Evolutionary conservation across 768 basidiomycete species (phyloP).

Genomic region (Termitomyces sp.): DNA sequence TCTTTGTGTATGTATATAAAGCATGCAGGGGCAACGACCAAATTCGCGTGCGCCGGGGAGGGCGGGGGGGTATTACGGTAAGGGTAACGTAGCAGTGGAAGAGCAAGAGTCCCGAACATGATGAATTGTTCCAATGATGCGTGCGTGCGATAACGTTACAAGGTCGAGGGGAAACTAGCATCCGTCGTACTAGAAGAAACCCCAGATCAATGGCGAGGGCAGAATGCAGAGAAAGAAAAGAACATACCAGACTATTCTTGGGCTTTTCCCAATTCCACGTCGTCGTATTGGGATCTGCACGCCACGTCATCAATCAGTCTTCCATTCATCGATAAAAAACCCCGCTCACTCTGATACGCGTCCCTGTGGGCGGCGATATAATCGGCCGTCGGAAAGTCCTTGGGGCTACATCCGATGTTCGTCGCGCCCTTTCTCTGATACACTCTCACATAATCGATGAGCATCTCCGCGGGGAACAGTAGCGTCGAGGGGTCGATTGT

Average conservation of each 20-base stretch:
- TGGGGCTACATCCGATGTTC: conserved; percentile 66
- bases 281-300: conserved; percentile 36
- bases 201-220: background rate
- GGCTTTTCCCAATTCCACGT: conserved; percentile 37
- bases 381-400: conserved; percentile 55
- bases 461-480: conserved; percentile 64
- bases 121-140: background rate
- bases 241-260: conserved; percentile 26
- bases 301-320: background rate
- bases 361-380: conserved; percentile 53
- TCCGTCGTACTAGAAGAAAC: background rate
- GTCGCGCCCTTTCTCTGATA: conserved; percentile 57
- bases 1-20: too few species aligned
- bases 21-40: too few species aligned
- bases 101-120: background rate
- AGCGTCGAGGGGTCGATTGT: conserved; percentile 46
- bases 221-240: background rate
- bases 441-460: conserved; percentile 76
- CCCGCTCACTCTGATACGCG: conserved; percentile 29
- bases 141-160: background rate
- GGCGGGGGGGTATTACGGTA: background rate
- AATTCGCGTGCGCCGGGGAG: too few species aligned
- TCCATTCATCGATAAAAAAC: background rate
- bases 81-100: background rate
- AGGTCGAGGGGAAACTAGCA: background rate